Conservation (phyloP, 257 asterid genomes). For the Cinchona pubescens region DNA sequence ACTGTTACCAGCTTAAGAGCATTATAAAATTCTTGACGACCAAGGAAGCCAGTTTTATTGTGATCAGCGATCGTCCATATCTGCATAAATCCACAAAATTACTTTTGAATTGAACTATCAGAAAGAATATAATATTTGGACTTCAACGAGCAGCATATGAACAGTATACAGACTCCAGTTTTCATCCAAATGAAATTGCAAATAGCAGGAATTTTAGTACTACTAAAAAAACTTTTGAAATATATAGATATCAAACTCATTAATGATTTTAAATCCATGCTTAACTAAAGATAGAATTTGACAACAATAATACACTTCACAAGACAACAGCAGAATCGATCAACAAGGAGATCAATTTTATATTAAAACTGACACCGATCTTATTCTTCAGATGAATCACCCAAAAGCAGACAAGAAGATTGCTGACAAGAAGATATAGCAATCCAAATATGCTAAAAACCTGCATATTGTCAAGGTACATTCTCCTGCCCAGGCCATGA, state of each 20-base stretch:
- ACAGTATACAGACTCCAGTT: neutral
- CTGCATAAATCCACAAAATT: conserved; percentile 42
- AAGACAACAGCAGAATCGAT: neutral
- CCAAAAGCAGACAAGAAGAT: too few species aligned
- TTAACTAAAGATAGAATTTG: neutral
- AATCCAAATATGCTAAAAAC: neutral
- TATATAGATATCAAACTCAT: neutral
- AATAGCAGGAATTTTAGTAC: neutral
- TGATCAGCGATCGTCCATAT: conserved; percentile 89
- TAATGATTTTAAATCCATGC: neutral
- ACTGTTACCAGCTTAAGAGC: conserved; percentile 96
- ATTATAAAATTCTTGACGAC: conserved; percentile 83
- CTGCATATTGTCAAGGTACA: neutral
- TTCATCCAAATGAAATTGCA: neutral
- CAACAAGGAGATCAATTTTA: neutral
- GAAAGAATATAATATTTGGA: neutral
- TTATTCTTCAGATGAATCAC: neutral
- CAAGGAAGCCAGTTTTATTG: conserved; percentile 66
- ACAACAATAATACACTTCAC: neutral
- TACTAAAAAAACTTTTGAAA: neutral
- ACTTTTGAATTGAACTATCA: conserved; percentile 1
- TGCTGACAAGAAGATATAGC: neutral
- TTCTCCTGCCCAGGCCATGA: neutral
- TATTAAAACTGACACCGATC: neutral
- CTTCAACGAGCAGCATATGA: neutral